Evolutionary conservation across 768 basidiomycete genomes (phyloP).

Genomic region (Fomitopsis serialis): DNA sequence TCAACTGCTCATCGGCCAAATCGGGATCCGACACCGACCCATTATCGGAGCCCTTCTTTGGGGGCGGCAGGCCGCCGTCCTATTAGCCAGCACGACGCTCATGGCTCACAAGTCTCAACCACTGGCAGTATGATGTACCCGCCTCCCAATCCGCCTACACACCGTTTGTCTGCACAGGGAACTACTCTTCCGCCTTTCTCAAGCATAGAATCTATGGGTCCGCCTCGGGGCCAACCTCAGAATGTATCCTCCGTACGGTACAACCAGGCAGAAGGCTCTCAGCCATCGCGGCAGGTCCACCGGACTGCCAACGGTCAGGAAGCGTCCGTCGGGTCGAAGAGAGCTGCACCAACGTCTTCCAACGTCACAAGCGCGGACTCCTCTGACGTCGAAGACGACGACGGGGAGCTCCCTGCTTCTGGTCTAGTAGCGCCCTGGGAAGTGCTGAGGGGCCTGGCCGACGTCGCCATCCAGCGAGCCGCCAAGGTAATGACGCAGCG

Average conservation of each 20-base stretch:
- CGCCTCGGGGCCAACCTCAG: constrained; percentile 22
- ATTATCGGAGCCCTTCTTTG: constrained; percentile 33
- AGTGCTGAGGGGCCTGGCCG: constrained; percentile 74
- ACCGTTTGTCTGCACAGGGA: constrained; percentile 28
- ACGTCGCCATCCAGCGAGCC: constrained; percentile 75
- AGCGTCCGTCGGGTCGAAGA: constrained; percentile 42
- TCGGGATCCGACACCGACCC: constrained; percentile 29
- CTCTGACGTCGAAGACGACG: constrained; percentile 81
- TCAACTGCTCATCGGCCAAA: constrained; percentile 10
- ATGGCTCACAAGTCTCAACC: constrained; percentile 37
- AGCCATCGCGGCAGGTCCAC: constrained; percentile 8
- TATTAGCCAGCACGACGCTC: constrained; percentile 33
- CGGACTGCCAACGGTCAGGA: constrained; percentile 18
- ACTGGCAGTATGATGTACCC: constrained; percentile 39
- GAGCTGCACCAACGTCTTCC: constrained; percentile 56
- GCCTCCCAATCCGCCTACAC: constrained; percentile 12
- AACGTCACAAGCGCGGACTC: constrained; percentile 76
- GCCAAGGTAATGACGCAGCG: constrained; percentile 49
- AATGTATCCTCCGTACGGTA: constrained; percentile 60
- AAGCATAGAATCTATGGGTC: constrained; percentile 53
- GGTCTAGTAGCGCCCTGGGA: constrained; percentile 87
- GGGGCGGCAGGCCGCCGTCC: constrained; percentile 28
- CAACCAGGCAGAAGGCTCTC: constrained; percentile 39
- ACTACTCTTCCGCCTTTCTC: constrained; percentile 70
- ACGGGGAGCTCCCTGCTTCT: constrained; percentile 73